These are phyloP conservation scores for Suillus subalutaceus DNA, from an alignment of 768 basidiomycete species.

Conservation along the genomic window DNA sequence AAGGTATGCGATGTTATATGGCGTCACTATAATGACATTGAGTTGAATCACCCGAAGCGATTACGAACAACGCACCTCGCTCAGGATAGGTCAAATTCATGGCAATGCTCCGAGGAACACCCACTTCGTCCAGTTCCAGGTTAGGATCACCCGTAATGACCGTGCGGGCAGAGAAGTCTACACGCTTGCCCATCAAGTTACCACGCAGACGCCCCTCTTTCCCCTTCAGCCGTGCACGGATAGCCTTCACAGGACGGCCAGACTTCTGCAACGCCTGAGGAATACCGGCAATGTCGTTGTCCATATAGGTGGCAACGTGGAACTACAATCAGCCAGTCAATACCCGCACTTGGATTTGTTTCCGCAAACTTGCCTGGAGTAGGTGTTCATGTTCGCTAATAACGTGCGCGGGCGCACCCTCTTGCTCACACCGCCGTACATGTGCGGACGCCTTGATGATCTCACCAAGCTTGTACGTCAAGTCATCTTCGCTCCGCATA, in stretches of 20 bases:
- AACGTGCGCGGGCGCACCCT: conserved; percentile 95
- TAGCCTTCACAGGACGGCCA: conserved; percentile 96
- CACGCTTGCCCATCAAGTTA: conserved; percentile 99
- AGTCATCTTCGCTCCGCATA: conserved; percentile 96
- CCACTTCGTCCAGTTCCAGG: conserved; percentile 93
- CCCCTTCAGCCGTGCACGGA: conserved; percentile 96
- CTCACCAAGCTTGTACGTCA: conserved; percentile 97
- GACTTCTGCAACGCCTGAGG: conserved; percentile 98
- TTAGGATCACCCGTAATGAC: conserved; percentile 99
- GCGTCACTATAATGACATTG: conserved; percentile 67
- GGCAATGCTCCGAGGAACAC: conserved; percentile 92
- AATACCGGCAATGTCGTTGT: conserved; percentile 98
- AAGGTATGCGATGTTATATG: conserved; percentile 93
- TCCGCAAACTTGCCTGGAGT: conserved; percentile 67
- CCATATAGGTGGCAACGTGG: conserved; percentile 99
- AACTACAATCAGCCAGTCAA: conserved; percentile 54
- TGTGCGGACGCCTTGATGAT: conserved; percentile 95
- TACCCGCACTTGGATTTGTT: background rate
- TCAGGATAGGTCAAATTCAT: conserved; percentile 99
- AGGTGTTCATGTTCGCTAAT: conserved; percentile 96
- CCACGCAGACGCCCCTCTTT: conserved; percentile 98
- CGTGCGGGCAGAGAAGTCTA: conserved; percentile 98
- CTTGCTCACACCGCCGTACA: conserved; percentile 90
- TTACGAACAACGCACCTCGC: conserved; percentile 60
- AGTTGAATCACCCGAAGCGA: conserved; percentile 10